Evolutionary conservation across 192 early-diverging fungal species (phyloP).

Genomic region (Mortierella claussenii): DNA sequence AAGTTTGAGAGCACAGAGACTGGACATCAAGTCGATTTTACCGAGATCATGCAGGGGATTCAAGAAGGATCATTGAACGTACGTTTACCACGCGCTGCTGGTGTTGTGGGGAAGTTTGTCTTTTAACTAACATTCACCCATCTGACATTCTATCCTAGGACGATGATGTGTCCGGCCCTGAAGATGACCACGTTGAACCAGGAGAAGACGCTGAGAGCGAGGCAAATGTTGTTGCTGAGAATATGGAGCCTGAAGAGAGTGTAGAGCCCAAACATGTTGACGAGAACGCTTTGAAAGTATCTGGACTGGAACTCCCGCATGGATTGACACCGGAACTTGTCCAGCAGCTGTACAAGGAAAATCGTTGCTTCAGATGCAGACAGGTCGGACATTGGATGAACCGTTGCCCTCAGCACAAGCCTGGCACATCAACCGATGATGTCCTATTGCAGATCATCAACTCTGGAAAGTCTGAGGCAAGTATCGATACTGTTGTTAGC

Average conservation of each 20-base stretch:
- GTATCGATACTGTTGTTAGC: not conserved
- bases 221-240: too few species aligned
- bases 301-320: not conserved
- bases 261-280: too few species aligned
- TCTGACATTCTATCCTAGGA: too few species aligned
- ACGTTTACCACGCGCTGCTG: too few species aligned
- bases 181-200: not conserved
- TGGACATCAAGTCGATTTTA: slow-evolving; percentile 9
- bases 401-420: slow-evolving; percentile 1
- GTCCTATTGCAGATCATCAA: slow-evolving; percentile 43
- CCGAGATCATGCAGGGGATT: slow-evolving; percentile 33
- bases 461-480: slow-evolving; percentile 40
- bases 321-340: not conserved
- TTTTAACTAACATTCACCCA: too few species aligned
- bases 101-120: too few species aligned
- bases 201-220: too few species aligned
- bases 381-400: slow-evolving; percentile 24
- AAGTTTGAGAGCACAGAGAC: slow-evolving; percentile 12
- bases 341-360: slow-evolving; percentile 11
- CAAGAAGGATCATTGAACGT: slow-evolving; percentile 43
- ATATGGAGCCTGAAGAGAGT: too few species aligned
- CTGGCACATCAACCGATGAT: slow-evolving; percentile 9
- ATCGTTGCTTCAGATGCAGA: slow-evolving; percentile 15
- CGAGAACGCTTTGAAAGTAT: not conserved
- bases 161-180: not conserved